Evolutionary conservation across 257 asterid genomes (phyloP).

Genomic region (Scutellaria galericulata): DNA sequence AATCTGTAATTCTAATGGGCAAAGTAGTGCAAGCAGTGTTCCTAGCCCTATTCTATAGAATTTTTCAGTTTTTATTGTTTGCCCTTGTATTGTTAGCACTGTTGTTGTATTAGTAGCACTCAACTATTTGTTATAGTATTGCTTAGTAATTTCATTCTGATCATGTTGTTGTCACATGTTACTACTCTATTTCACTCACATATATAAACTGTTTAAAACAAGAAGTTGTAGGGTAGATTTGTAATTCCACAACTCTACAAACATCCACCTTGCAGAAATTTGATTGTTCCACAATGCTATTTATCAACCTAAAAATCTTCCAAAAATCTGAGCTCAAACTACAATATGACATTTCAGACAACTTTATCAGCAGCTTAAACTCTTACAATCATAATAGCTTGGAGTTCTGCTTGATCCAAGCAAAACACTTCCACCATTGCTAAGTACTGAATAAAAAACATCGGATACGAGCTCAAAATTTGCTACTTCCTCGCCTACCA

Average conservation of each 20-base stretch:
- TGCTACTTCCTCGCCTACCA: slow-evolving; percentile 72
- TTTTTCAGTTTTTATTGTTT: not conserved
- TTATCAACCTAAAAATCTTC: slow-evolving; percentile 2
- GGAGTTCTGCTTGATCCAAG: not conserved
- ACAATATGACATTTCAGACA: slow-evolving; percentile 6
- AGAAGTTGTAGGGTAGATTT: too few relatives aligned
- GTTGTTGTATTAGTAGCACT: not conserved
- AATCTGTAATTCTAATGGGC: not conserved
- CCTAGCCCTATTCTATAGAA: slow-evolving; percentile 10
- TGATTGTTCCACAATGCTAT: not conserved
- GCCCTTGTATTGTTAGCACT: slow-evolving; percentile 19
- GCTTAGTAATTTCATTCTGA: not conserved
- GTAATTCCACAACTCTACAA: too few relatives aligned
- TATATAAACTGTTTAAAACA: too few relatives aligned
- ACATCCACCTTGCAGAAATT: not conserved
- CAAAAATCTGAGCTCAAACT: not conserved
- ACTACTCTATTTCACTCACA: too few relatives aligned
- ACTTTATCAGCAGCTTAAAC: slow-evolving; percentile 3
- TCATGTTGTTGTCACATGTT: not conserved
- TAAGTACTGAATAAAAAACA: not conserved
- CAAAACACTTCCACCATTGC: not conserved
- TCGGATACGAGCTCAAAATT: slow-evolving; percentile 42
- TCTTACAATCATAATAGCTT: not conserved
- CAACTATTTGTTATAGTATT: too few relatives aligned
- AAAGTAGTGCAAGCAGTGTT: slow-evolving; percentile 8